Evolutionary conservation across 306 rosid genomes (phyloP), one percentile per base, ranked within the genome.

Genomic region (Cicer chorassanicum): DNA sequence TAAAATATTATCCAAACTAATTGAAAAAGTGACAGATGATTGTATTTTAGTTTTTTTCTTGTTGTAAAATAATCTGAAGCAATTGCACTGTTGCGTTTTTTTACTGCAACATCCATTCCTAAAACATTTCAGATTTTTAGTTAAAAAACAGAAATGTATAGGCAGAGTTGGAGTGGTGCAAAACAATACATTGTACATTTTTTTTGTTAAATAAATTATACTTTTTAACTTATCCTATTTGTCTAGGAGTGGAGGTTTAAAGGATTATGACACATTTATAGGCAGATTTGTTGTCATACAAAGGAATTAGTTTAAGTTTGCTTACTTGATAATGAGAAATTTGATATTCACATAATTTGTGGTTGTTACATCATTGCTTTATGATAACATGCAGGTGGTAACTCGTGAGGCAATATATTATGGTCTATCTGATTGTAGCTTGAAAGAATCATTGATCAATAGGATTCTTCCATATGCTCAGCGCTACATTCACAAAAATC

Each of bases 401-500:
- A 89, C 92, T 73, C 98, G 89, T 13, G 91, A 91, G 82, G 90
- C 97, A 64, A 84, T 89, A 78, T 86, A 79, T 85, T 68, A 84
- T 81, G 90, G 93, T 73, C 68, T 42, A 68, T 82, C 80, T 78
- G 91, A 91, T 82, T 70, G 72, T 74, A 78, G 87, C 82, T 75
- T 72, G 44, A 88, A 84, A 82, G 82, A 81, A 48, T 85, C 92
- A 73, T 81, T 91, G 82, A 63, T 93, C 74, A 88, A 90, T 81
- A 91, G 96, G 97, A 84, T 76, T 83, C 90, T 93, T 77, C 97
- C 98, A 67, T 91, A 82, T 73, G 91, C 91, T 18, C 98, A 93
- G 88, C 98, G 98, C 83, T 93, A 91, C 80, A 46, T 93, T 63
- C 56, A 48, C 71, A 73, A 85, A 65, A 56, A 72, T 67, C 96